Conservation (phyloP, 192 early-diverging fungal genomes). For the Entophlyctis luteolus region DNA sequence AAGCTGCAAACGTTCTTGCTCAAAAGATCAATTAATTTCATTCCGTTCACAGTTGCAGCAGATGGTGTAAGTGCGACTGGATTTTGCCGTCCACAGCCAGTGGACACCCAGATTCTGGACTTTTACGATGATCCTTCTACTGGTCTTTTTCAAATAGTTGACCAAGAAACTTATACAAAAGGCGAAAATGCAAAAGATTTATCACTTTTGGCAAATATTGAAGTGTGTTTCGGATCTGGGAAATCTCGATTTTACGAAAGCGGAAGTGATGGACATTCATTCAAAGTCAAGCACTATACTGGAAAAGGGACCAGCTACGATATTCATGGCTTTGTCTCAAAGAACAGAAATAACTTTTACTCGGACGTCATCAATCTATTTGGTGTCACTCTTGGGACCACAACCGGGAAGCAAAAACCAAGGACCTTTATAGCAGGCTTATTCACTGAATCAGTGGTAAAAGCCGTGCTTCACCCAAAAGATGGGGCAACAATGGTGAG, state of each 20-base stretch:
- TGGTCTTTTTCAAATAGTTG: slow-evolving; percentile 75
- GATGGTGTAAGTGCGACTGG: slow-evolving; percentile 47
- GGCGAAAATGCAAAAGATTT: slow-evolving; percentile 23
- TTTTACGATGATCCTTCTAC: slow-evolving; percentile 64
- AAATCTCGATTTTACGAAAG: slow-evolving; percentile 20
- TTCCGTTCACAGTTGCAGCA: slow-evolving; percentile 52
- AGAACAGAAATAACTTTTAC: slow-evolving; percentile 73
- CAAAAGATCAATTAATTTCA: slow-evolving; percentile 68
- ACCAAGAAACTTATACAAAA: slow-evolving; percentile 45
- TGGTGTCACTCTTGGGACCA: slow-evolving; percentile 51
- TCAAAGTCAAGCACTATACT: slow-evolving; percentile 80
- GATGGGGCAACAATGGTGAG: slow-evolving; percentile 72
- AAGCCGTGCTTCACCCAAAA: slow-evolving; percentile 79
- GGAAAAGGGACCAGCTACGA: slow-evolving; percentile 65
- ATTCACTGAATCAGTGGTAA: slow-evolving; percentile 68
- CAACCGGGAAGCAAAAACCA: slow-evolving; percentile 57
- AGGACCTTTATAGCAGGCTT: slow-evolving; percentile 73
- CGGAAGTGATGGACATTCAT: slow-evolving; percentile 49
- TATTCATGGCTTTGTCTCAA: slow-evolving; percentile 64
- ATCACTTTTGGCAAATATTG: slow-evolving; percentile 16
- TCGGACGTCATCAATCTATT: slow-evolving; percentile 83
- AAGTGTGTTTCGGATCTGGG: slow-evolving; percentile 15
- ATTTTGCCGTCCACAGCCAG: background rate
- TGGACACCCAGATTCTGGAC: slow-evolving; percentile 58
- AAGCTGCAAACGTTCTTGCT: slow-evolving; percentile 74